phyloP scores from a whole-genome alignment of 805 yeast genomes.

The Lipomyces mesembrius region DNA sequence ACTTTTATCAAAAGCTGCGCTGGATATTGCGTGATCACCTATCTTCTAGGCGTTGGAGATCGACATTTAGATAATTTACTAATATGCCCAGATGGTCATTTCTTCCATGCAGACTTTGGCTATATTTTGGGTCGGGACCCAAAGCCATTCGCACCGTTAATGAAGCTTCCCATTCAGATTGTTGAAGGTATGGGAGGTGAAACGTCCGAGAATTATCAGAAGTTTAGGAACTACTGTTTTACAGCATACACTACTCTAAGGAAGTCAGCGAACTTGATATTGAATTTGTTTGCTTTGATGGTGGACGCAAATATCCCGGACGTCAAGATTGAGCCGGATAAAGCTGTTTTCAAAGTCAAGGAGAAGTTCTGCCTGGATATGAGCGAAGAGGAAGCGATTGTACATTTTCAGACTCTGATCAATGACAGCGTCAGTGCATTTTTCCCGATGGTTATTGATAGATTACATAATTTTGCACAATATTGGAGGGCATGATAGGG shows the following conservation, averaged over 20 bases:
- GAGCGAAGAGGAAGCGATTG: slow-evolving; percentile 94
- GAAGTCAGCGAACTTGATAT: slow-evolving; percentile 84
- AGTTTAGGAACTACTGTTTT: slow-evolving; percentile 90
- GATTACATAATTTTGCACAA: slow-evolving; percentile 93
- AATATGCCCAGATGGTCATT: slow-evolving; percentile 79
- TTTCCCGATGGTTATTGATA: slow-evolving; percentile 91
- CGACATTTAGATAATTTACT: slow-evolving; percentile 91
- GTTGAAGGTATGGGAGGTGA: slow-evolving; percentile 98
- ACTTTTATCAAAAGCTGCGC: slow-evolving; percentile 90
- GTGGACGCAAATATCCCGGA: slow-evolving; percentile 92
- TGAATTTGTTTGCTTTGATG: slow-evolving; percentile 92
- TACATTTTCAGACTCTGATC: slow-evolving; percentile 91
- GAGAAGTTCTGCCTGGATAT: slow-evolving; percentile 92
- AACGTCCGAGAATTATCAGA: slow-evolving; percentile 78
- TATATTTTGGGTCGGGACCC: slow-evolving; percentile 97
- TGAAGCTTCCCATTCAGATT: slow-evolving; percentile 95
- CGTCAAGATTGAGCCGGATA: slow-evolving; percentile 77
- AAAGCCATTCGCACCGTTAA: slow-evolving; percentile 96
- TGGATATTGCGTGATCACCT: slow-evolving; percentile 96
- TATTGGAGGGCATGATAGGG: slow-evolving; percentile 84
- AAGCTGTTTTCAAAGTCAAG: slow-evolving; percentile 82
- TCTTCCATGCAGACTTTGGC: slow-evolving; percentile 98
- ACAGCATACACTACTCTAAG: slow-evolving; percentile 90
- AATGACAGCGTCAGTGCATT: slow-evolving; percentile 94
- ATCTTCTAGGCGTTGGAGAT: slow-evolving; percentile 94